Conservation (phyloP, 306 rosid species). For the Calophaca sinica region DNA sequence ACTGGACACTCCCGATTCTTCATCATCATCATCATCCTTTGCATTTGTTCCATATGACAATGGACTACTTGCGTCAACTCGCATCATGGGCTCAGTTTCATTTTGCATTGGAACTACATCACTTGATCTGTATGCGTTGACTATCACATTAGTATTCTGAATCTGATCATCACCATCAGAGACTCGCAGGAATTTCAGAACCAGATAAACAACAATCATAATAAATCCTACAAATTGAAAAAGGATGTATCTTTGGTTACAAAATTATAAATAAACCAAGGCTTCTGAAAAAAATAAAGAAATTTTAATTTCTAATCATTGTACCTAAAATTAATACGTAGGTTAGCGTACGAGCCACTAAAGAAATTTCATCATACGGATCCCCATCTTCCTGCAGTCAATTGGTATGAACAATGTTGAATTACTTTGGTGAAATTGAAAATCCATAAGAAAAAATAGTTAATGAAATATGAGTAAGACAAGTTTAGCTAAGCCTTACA, state of each 20-base stretch:
- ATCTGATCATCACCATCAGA: conserved; percentile 41
- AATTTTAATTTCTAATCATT: not conserved
- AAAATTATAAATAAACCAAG: not conserved
- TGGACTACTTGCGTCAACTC: conserved; percentile 1
- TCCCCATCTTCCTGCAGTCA: conserved; percentile 55
- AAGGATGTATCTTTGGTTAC: not conserved
- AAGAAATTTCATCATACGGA: conserved; percentile 59
- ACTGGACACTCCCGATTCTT: conserved; percentile 58
- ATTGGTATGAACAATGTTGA: not conserved
- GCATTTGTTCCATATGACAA: conserved; percentile 58
- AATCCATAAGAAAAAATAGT: not conserved
- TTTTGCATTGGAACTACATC: conserved; percentile 8
- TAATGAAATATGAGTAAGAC: too few relatives aligned
- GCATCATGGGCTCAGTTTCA: conserved; percentile 61
- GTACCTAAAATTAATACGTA: conserved; percentile 72
- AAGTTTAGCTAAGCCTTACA: conserved; percentile 18
- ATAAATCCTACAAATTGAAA: conserved; percentile 55
- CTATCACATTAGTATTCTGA: not conserved
- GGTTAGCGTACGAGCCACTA: conserved; percentile 54
- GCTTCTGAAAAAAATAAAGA: not conserved
- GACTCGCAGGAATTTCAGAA: conserved; percentile 64
- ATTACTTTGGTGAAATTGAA: not conserved
- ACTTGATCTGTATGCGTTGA: not conserved
- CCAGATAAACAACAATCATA: conserved; percentile 42
- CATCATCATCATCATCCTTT: conserved; percentile 47